phyloP scores from a whole-genome alignment of 2,329 filamentous ascomycete genomes.

The Aulographum hederae region DNA sequence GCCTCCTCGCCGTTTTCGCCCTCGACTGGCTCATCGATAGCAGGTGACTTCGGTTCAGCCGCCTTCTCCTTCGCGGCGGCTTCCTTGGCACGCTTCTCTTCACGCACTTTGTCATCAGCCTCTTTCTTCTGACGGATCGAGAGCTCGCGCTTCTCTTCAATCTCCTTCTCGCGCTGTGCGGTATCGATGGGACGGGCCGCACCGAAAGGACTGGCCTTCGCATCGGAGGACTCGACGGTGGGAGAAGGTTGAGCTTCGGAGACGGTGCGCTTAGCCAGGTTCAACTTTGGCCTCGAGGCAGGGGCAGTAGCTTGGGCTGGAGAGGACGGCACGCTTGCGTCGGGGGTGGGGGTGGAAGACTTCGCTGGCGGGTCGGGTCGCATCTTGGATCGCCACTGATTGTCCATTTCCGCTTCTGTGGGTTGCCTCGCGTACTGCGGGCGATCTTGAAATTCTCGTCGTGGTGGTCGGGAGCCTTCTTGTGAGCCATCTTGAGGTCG shows the following conservation, averaged over 20 bases:
- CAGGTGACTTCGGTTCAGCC: conserved; percentile 31
- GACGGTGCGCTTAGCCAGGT: conserved; percentile 81
- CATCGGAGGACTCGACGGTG: conserved; percentile 30
- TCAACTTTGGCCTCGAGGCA: conserved; percentile 58
- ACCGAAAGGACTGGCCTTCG: conserved; percentile 86
- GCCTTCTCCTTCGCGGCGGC: conserved; percentile 43
- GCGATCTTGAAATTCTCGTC: conserved; percentile 57
- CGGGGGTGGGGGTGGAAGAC: conserved; percentile 48
- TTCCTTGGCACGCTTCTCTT: conserved; percentile 38
- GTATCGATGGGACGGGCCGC: conserved; percentile 90
- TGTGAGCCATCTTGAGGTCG: conserved; percentile 33
- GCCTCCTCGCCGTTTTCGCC: conserved; percentile 19
- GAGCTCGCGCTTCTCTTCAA: conserved; percentile 72
- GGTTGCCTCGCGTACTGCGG: conserved; percentile 47
- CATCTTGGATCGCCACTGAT: conserved; percentile 85
- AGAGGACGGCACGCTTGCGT: conserved; percentile 58
- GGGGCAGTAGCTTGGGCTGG: conserved; percentile 45
- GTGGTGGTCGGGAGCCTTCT: conserved; percentile 63
- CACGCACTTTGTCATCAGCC: conserved; percentile 69
- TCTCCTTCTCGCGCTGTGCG: conserved; percentile 67
- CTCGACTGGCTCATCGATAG: conserved; percentile 13
- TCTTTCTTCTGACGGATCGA: conserved; percentile 68
- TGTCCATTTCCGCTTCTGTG: conserved; percentile 83
- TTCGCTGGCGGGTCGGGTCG: conserved; percentile 51
- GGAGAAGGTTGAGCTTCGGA: conserved; percentile 45